Evolutionary conservation across 306 rosid genomes (phyloP).

Genomic region (Rubus parviflorus): DNA sequence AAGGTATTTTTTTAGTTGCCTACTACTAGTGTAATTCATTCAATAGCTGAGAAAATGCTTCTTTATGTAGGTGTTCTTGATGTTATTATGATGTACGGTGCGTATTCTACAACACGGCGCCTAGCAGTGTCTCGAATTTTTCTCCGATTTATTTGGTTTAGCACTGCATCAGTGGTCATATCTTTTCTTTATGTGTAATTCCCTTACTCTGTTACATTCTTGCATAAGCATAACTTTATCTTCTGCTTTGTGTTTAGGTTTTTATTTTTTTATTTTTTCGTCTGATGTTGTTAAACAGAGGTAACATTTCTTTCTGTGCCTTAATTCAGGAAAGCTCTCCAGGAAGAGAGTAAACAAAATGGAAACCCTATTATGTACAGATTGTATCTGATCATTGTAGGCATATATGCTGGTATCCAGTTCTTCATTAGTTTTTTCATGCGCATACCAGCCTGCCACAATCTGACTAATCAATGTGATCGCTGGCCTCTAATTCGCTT

Average conservation of each 20-base stretch:
- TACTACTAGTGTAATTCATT: background rate
- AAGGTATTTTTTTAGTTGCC: constrained; percentile 1
- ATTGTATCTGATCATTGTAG: constrained; percentile 62
- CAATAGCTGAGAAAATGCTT: constrained; percentile 22
- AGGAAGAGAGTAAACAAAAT: constrained; percentile 62
- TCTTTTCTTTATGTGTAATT: constrained; percentile 80
- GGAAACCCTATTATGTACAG: constrained; percentile 48
- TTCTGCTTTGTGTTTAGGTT: constrained; percentile 12
- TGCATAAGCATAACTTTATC: constrained; percentile 1
- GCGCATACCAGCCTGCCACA: constrained; percentile 91
- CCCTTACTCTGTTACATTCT: constrained; percentile 15
- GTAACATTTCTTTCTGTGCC: constrained; percentile 23
- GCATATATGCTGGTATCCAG: constrained; percentile 86
- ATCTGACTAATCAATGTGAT: constrained; percentile 75
- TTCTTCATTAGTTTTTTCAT: constrained; percentile 73
- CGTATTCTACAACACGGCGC: constrained; percentile 74
- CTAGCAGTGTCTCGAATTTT: constrained; percentile 79
- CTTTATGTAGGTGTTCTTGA: constrained; percentile 75
- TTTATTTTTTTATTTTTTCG: background rate
- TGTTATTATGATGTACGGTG: constrained; percentile 92
- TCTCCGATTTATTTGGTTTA: constrained; percentile 84
- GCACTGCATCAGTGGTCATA: constrained; percentile 67
- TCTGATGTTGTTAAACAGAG: constrained; percentile 3
- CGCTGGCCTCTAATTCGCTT: constrained; percentile 79
- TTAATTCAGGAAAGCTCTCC: constrained; percentile 75